Percentiles rank a stretch among this genome's conserved stretches.
Conservation (phyloP, 2,329 filamentous ascomycete genomes). For the Diplodia mutila region DNA sequence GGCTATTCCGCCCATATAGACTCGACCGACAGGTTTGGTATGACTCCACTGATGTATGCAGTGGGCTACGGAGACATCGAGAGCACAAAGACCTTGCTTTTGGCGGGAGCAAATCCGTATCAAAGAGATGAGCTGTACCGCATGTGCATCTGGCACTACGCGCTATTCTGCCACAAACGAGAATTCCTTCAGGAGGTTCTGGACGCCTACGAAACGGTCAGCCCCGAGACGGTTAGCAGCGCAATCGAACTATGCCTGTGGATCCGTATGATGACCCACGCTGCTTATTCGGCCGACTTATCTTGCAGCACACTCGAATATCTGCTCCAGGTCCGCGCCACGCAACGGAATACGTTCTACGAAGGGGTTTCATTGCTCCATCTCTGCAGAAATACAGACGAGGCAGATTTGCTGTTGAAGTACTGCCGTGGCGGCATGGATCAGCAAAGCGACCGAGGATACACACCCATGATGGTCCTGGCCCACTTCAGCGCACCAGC, state of each 20-base stretch:
- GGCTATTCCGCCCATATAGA: background rate
- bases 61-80: background rate
- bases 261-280: background rate
- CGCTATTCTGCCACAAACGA: background rate
- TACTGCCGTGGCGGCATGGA: background rate
- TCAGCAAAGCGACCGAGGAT: background rate
- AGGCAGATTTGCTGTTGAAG: background rate
- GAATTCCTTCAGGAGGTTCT: background rate
- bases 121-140: background rate
- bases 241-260: background rate
- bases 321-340: background rate
- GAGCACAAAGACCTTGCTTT: background rate
- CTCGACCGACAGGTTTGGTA: background rate
- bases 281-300: no score
- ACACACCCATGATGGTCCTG: background rate
- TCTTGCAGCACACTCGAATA: background rate
- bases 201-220: background rate
- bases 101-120: background rate
- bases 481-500: background rate
- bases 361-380: background rate
- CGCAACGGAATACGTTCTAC: no score
- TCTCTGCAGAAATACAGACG: background rate
- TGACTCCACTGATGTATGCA: background rate
- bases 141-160: background rate
- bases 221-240: accelerated